phyloP scores from a whole-genome alignment of 2,329 filamentous ascomycete genomes.

The Hymenoscyphus repandus region DNA sequence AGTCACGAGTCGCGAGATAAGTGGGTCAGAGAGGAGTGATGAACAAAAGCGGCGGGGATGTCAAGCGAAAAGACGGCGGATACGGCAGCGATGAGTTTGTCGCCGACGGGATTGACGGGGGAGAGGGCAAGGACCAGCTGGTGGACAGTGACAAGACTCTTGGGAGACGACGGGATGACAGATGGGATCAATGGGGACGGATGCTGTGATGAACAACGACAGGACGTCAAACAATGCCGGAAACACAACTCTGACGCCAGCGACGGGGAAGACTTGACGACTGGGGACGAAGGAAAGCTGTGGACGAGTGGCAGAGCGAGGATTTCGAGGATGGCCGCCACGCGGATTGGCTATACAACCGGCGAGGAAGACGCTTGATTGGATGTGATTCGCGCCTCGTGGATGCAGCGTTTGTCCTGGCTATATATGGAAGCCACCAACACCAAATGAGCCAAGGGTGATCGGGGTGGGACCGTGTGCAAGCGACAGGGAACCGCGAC shows the following conservation, averaged over 20 bases:
- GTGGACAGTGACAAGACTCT: too few species aligned
- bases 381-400: slow-evolving; percentile 26
- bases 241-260: too few species aligned
- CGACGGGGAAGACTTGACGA: too few species aligned
- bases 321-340: slow-evolving; percentile 6
- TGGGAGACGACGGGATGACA: too few species aligned
- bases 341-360: slow-evolving; percentile 6
- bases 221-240: too few species aligned
- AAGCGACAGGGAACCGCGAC: too few species aligned
- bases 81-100: too few species aligned
- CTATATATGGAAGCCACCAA: slow-evolving; percentile 5
- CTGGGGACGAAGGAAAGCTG: slow-evolving; percentile 4
- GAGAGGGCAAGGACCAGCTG: not conserved
- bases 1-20: not conserved
- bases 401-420: not conserved
- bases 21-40: not conserved
- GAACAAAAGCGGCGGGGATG: slow-evolving; percentile 10
- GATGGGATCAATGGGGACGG: too few species aligned
- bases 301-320: slow-evolving; percentile 7
- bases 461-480: not conserved
- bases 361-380: slow-evolving; percentile 7
- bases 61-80: slow-evolving; percentile 19
- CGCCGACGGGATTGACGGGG: too few species aligned
- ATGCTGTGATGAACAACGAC: too few species aligned
- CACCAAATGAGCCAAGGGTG: not conserved